Conservation (phyloP, 352 stramenopile genomes). For the Phytophthora nicotianae region DNA sequence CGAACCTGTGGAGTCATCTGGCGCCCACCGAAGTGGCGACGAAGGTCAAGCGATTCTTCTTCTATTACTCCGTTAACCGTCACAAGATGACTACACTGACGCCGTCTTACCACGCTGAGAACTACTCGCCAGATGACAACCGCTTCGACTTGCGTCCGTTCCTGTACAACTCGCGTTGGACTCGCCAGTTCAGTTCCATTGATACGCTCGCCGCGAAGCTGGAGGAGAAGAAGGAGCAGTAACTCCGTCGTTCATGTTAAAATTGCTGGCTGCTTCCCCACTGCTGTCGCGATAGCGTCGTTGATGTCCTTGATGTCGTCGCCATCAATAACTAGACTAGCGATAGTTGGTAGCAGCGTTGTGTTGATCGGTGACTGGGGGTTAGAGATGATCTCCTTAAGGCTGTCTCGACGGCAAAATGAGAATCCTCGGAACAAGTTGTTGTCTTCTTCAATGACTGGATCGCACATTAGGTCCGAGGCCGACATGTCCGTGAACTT, state of each 20-base stretch:
- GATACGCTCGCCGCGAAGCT: slow-evolving; percentile 88
- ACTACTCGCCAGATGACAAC: slow-evolving; percentile 99
- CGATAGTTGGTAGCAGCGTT: slow-evolving; percentile 39
- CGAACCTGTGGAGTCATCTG: slow-evolving; percentile 89
- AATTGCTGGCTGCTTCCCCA: slow-evolving; percentile 29
- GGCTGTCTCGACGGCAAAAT: slow-evolving; percentile 63
- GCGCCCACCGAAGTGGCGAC: slow-evolving; percentile 74
- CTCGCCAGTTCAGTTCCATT: slow-evolving; percentile 95
- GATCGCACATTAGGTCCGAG: slow-evolving; percentile 67
- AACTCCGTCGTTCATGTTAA: slow-evolving; percentile 24
- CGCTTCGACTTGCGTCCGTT: slow-evolving; percentile 98
- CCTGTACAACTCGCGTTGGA: slow-evolving; percentile 96
- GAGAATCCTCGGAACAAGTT: slow-evolving; percentile 79
- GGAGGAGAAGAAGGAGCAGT: slow-evolving; percentile 76
- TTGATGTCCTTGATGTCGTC: slow-evolving; percentile 46
- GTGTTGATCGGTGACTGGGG: slow-evolving; percentile 38
- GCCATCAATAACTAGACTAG: slow-evolving; percentile 39
- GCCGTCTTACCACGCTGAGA: slow-evolving; percentile 98
- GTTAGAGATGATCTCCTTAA: slow-evolving; percentile 34
- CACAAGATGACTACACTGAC: slow-evolving; percentile 99
- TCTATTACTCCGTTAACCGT: slow-evolving; percentile 97
- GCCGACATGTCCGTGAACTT: slow-evolving; percentile 87
- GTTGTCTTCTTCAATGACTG: slow-evolving; percentile 53
- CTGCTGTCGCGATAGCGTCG: slow-evolving; percentile 39
- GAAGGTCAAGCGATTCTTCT: slow-evolving; percentile 98